Evolutionary conservation across 2,329 filamentous ascomycete genomes (phyloP).

Genomic region (Akanthomyces lecanii): DNA sequence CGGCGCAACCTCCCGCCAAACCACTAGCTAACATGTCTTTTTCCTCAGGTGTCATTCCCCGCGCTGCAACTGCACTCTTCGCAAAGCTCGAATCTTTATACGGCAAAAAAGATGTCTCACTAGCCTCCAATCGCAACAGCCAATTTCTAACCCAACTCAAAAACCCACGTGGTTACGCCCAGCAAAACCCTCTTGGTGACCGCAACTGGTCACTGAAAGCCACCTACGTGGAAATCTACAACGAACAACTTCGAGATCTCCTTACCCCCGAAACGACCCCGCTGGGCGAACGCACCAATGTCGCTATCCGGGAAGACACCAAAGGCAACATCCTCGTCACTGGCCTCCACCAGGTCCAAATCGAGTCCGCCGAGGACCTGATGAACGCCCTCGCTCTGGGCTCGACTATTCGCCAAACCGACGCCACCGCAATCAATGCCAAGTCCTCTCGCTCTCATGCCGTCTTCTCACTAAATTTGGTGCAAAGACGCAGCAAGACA

Average conservation of each 20-base stretch:
- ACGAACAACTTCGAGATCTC: constrained; percentile 89
- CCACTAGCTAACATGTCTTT: constrained; percentile 11
- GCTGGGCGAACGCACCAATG: constrained; percentile 64
- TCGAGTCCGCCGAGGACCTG: constrained; percentile 89
- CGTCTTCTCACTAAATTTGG: constrained; percentile 90
- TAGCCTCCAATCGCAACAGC: constrained; percentile 27
- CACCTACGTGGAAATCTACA: constrained; percentile 97
- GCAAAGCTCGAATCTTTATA: constrained; percentile 69
- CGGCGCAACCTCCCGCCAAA: constrained; percentile 18
- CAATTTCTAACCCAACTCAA: constrained; percentile 73
- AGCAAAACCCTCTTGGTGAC: constrained; percentile 50
- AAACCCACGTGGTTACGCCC: constrained; percentile 67
- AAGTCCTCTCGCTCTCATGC: constrained; percentile 97
- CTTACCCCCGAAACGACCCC: constrained; percentile 73
- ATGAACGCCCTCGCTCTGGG: constrained; percentile 87
- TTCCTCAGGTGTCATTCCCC: constrained; percentile 81
- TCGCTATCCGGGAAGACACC: constrained; percentile 90
- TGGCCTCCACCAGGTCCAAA: constrained; percentile 79
- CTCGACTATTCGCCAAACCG: constrained; percentile 90
- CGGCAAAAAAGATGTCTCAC: constrained; percentile 37
- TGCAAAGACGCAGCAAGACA: constrained; percentile 70
- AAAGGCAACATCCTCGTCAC: constrained; percentile 94
- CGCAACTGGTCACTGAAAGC: constrained; percentile 89
- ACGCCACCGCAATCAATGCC: constrained; percentile 94
- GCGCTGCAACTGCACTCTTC: constrained; percentile 81